Conservation (phyloP, 306 rosid genomes). For the Quercus dentata region DNA sequence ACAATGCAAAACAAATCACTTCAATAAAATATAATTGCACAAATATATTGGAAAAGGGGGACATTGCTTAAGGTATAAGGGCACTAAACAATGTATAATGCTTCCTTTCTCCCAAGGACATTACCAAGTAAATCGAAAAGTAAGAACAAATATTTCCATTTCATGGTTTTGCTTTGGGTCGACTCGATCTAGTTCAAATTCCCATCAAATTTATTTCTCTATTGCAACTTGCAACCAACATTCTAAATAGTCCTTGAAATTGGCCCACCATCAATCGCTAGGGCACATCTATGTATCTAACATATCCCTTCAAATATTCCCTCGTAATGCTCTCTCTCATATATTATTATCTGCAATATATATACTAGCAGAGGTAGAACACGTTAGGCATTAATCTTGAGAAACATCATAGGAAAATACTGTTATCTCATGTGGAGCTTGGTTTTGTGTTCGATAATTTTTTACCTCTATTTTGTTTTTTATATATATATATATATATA, state of each 20-base stretch:
- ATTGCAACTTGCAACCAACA: background rate
- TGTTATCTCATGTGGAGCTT: too few species aligned
- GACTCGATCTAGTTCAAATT: background rate
- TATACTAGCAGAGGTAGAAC: too few species aligned
- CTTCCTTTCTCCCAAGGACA: conserved; percentile 43
- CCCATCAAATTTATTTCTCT: background rate
- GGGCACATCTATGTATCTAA: too few species aligned
- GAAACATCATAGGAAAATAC: background rate
- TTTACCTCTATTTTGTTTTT: too few species aligned
- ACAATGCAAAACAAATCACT: background rate
- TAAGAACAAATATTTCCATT: conserved; percentile 17
- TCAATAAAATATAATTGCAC: background rate
- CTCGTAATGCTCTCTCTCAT: too few species aligned
- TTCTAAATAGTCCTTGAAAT: background rate
- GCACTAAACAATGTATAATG: conserved; percentile 16
- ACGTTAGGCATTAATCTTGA: background rate
- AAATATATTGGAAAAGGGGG: background rate
- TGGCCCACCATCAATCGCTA: background rate
- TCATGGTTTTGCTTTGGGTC: conserved; percentile 4
- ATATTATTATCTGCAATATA: too few species aligned
- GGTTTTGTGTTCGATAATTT: too few species aligned
- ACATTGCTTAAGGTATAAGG: background rate
- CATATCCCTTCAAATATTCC: too few species aligned
- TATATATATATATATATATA: too few species aligned
- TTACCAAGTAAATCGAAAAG: conserved; percentile 34